Conservation (phyloP, 805 yeast genomes). For the Yamadazyma takamatsuzukensis region DNA sequence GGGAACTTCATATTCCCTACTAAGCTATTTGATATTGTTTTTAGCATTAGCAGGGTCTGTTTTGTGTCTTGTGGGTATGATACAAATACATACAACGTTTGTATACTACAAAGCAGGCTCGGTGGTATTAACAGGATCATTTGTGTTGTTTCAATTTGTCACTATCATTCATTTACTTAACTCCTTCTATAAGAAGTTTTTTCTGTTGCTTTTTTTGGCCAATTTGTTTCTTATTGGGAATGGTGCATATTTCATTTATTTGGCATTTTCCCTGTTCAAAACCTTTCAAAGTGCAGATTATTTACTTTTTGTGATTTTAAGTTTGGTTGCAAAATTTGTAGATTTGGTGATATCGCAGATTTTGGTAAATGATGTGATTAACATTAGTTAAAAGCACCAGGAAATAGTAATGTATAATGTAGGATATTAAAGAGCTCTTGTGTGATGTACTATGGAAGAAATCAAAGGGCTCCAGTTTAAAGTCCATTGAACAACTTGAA, state of each 20-base stretch:
- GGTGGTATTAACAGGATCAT: conserved; percentile 4
- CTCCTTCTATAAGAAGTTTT: conserved; percentile 1
- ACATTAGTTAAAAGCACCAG: too few species aligned
- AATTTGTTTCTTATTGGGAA: conserved; percentile 3
- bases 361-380: background rate
- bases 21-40: conserved; percentile 2
- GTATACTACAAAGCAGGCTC: conserved; percentile 10
- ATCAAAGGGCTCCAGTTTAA: too few species aligned
- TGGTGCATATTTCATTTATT: conserved; percentile 7
- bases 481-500: too few species aligned
- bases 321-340: conserved; percentile 6
- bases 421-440: too few species aligned
- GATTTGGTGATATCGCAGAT: conserved; percentile 3
- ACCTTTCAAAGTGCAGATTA: conserved; percentile 5
- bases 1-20: background rate
- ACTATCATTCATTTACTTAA: conserved; percentile 1
- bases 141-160: conserved; percentile 1
- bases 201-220: background rate
- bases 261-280: conserved; percentile 4
- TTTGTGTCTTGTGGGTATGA: conserved; percentile 6
- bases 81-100: conserved; percentile 5
- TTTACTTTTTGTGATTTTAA: conserved; percentile 7
- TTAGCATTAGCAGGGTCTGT: conserved; percentile 4
- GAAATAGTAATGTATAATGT: background rate
- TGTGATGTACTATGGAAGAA: too few species aligned